These are phyloP conservation scores for Termitomyces sp. DNA, from an alignment of 768 basidiomycete genomes.

Conservation along the genomic window DNA sequence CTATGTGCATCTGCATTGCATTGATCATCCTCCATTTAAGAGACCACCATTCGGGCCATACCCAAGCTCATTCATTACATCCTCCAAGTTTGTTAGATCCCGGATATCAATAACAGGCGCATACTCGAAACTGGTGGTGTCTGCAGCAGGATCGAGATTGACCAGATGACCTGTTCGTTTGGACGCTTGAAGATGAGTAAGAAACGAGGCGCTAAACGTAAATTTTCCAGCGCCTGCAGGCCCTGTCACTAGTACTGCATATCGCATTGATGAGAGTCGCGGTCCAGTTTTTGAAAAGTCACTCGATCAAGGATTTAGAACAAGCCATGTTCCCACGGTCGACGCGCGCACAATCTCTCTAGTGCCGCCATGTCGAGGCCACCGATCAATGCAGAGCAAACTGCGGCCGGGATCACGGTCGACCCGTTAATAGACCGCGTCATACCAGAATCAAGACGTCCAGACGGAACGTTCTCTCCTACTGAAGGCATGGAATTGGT, in stretches of 20 bases:
- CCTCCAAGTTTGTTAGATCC: conserved; percentile 86
- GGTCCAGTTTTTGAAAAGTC: neutral
- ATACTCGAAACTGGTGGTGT: conserved; percentile 82
- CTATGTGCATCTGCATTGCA: too few relatives aligned
- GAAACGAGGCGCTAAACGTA: conserved; percentile 82
- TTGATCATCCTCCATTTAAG: too few relatives aligned
- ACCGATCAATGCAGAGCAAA: conserved; percentile 64
- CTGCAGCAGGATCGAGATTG: conserved; percentile 95
- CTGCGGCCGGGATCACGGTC: conserved; percentile 73
- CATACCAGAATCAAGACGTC: conserved; percentile 75
- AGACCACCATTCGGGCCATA: conserved; percentile 97
- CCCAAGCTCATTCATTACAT: conserved; percentile 92
- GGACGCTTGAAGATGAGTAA: conserved; percentile 83
- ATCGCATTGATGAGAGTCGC: conserved; percentile 58
- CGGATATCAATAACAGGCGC: conserved; percentile 91
- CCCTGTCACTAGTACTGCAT: conserved; percentile 87
- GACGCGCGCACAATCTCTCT: conserved; percentile 4
- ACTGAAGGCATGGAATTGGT: too few relatives aligned
- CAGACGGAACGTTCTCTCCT: conserved; percentile 94
- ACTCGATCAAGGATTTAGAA: neutral
- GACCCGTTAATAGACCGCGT: conserved; percentile 88
- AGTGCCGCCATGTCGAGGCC: conserved; percentile 61
- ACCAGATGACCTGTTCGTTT: conserved; percentile 87
- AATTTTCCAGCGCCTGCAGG: conserved; percentile 98
- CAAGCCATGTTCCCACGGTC: conserved; percentile 13